A percentile compares a stretch with the other conserved stretches of the same genome.
Evolutionary conservation across 148 eudicot species (phyloP).

Genomic region (Chenopodium formosanum): DNA sequence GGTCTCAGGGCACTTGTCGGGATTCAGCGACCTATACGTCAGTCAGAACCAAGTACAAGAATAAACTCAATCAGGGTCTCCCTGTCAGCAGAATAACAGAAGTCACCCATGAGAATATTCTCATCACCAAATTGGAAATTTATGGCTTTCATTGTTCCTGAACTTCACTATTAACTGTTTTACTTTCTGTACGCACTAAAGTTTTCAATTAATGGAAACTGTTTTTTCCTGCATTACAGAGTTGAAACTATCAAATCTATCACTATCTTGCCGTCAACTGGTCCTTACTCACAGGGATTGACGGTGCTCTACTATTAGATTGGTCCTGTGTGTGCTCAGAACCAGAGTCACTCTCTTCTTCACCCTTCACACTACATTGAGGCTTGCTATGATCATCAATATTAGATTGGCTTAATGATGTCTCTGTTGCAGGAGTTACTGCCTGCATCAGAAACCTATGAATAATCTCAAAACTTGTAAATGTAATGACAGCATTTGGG

Average conservation of each 20-base stretch:
- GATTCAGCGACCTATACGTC: not conserved
- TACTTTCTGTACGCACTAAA: slow-evolving; percentile 4
- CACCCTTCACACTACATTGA: not conserved
- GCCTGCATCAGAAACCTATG: slow-evolving; percentile 47
- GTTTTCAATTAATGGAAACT: not conserved
- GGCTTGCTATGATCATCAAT: slow-evolving; percentile 27
- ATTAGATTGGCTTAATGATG: slow-evolving; percentile 29
- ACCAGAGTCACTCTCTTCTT: slow-evolving; percentile 1
- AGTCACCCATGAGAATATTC: not conserved
- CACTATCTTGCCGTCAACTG: slow-evolving; percentile 21
- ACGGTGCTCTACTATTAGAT: slow-evolving; percentile 3
- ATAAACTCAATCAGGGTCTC: not conserved
- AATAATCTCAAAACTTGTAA: slow-evolving; percentile 90
- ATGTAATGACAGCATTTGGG: slow-evolving; percentile 88
- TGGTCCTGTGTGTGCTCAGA: slow-evolving; percentile 16
- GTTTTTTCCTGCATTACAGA: not conserved
- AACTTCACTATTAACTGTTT: not conserved
- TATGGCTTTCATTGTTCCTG: not conserved
- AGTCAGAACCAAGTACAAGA: slow-evolving; percentile 8
- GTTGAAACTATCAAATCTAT: slow-evolving; percentile 7
- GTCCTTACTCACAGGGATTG: slow-evolving; percentile 22
- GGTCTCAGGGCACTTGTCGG: not conserved
- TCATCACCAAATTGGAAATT: not conserved
- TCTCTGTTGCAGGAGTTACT: slow-evolving; percentile 41
- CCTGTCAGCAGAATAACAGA: not conserved